Evolutionary conservation across 1,284 basidiomycete species (phyloP).

Genomic region (Tausonia pullulans): DNA sequence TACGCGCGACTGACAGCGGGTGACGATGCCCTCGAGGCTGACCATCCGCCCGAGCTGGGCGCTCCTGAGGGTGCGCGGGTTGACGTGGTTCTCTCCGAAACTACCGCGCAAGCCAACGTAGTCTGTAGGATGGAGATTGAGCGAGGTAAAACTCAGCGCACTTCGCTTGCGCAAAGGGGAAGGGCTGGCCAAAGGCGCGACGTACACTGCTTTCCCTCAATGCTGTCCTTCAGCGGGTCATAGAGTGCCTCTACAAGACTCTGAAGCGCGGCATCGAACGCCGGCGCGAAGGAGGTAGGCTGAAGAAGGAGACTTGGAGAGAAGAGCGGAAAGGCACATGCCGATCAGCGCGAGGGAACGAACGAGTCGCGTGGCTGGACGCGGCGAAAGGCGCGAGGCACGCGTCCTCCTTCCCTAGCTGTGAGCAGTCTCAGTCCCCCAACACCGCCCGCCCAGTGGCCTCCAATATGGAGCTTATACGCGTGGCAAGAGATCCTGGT

Average conservation of each 20-base stretch:
- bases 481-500: no score
- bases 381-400: no score
- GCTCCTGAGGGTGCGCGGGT: slow-evolving; percentile 80
- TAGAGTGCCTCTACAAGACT: slow-evolving; percentile 64
- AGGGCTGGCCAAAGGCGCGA: not conserved
- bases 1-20: slow-evolving; percentile 51
- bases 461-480: no score
- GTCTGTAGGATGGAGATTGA: slow-evolving; percentile 27
- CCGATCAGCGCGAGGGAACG: no score
- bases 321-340: no score
- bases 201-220: slow-evolving; percentile 56
- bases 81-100: slow-evolving; percentile 98
- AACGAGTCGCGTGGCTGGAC: no score
- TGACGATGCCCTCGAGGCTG: slow-evolving; percentile 95
- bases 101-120: slow-evolving; percentile 91
- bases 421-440: no score
- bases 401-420: no score
- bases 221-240: slow-evolving; percentile 72
- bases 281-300: slow-evolving; percentile 80
- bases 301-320: slow-evolving; percentile 63
- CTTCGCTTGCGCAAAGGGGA: not conserved
- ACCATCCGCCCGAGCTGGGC: slow-evolving; percentile 92
- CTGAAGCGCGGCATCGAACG: slow-evolving; percentile 75
- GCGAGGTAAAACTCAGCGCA: not conserved
- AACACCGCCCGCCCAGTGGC: no score